These are phyloP conservation scores for Rhodotorula taiwanensis DNA, from an alignment of 768 basidiomycete species.

Conservation along the genomic window DNA sequence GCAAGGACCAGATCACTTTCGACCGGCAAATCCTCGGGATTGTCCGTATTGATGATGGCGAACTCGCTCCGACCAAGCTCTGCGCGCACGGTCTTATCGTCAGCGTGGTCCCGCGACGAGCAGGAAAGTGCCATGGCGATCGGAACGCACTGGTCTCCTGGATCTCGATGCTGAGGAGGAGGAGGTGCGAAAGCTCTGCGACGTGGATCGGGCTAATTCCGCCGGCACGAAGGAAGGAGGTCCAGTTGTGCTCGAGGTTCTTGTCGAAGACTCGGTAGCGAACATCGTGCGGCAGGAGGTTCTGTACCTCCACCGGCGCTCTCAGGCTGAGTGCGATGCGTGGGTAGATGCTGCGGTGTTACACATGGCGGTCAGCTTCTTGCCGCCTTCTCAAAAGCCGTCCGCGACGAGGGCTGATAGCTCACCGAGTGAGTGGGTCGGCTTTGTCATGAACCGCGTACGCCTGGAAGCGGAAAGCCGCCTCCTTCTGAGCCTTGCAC, in stretches of 20 bases:
- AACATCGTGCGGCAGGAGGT: constrained; percentile 84
- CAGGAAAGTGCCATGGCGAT: too few species aligned
- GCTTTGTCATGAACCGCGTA: constrained; percentile 70
- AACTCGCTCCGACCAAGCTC: constrained; percentile 92
- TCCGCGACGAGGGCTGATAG: too few species aligned
- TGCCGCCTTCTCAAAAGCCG: too few species aligned
- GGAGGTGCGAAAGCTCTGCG: constrained; percentile 80
- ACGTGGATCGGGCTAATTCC: constrained; percentile 95
- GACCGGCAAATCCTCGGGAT: constrained; percentile 76
- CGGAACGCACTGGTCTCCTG: constrained; percentile 71
- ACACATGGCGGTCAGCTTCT: too few species aligned
- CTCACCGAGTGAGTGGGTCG: constrained; percentile 56
- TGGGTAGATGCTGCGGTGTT: constrained; percentile 78
- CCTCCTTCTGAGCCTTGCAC: constrained; percentile 76
- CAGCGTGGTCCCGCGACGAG: background rate
- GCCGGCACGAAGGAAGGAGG: constrained; percentile 83
- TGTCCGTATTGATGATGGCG: constrained; percentile 92
- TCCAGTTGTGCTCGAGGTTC: constrained; percentile 87
- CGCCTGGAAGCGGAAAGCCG: constrained; percentile 88
- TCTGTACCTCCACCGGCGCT: constrained; percentile 91
- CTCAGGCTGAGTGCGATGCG: constrained; percentile 76
- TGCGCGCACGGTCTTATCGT: constrained; percentile 43
- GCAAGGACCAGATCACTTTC: constrained; percentile 66
- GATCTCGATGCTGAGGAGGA: constrained; percentile 75
- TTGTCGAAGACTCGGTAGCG: constrained; percentile 97